phyloP scores from a whole-genome alignment of 1,284 basidiomycete species.

The Agaricales sp. region DNA sequence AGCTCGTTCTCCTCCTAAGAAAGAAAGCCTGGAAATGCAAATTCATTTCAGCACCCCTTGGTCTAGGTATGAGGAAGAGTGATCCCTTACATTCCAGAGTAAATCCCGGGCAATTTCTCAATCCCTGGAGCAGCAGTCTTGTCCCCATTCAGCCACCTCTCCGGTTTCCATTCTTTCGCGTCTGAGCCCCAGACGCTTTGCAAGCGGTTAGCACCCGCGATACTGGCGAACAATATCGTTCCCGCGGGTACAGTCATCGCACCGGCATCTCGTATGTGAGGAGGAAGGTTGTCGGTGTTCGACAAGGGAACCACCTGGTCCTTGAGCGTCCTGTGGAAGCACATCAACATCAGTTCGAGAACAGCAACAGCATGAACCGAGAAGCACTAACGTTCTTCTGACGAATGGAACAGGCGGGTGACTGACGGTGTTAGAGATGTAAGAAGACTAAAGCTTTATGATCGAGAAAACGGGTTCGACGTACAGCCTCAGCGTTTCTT shows the following conservation, averaged over 20 bases:
- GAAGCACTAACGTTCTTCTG: conserved; percentile 25
- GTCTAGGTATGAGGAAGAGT: not conserved
- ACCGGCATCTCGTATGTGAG: conserved; percentile 9
- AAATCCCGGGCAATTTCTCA: conserved; percentile 24
- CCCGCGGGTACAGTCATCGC: conserved; percentile 24
- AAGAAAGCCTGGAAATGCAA: not conserved
- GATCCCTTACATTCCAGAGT: conserved; percentile 26
- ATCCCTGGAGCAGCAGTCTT: conserved; percentile 4
- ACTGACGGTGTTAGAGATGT: too few species aligned
- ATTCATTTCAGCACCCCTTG: not conserved
- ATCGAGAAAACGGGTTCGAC: conserved; percentile 9
- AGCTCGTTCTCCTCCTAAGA: conserved; percentile 1
- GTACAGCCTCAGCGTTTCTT: conserved; percentile 35
- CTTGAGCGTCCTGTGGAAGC: conserved; percentile 18
- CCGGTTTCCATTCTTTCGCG: conserved; percentile 30
- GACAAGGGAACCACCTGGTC: conserved; percentile 22
- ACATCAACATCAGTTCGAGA: not conserved
- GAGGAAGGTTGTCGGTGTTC: conserved; percentile 8
- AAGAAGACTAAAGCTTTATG: conserved; percentile 1
- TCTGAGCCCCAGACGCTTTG: conserved; percentile 30
- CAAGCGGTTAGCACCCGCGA: conserved; percentile 26
- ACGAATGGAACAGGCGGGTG: conserved; percentile 35
- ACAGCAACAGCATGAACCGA: not conserved
- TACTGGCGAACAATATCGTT: conserved; percentile 28
- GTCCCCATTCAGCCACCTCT: conserved; percentile 21